Base-by-base conservation (phyloP, 1,139 yeast species). In the Blastobotrys serpentis region DNA sequence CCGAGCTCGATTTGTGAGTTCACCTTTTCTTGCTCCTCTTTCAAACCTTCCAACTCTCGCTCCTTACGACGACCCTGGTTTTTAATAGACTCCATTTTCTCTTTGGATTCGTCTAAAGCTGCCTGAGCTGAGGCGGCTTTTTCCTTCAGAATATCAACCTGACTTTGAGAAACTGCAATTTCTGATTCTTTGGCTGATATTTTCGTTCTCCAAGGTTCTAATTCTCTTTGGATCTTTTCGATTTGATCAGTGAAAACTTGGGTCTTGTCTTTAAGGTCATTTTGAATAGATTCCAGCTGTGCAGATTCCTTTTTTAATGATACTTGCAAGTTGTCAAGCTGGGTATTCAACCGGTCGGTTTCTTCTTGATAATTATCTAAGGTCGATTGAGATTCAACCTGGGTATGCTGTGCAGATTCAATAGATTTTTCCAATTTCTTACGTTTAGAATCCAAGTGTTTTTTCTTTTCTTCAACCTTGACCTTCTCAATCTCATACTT, bases 201-300 rank as follows among this genome's bases (percentile, higher is more conserved):
- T 56, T 81, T 77, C 30, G 77, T 82, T 52, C 80, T 81, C 94
- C 95, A 89, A 0, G 98, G 98, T 54, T 86, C 92, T 6, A 89
- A 68, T 53, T 82, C 73, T 7, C 74, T 74, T 60, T 87, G 94
- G 36, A 82, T 69, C 4, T 62, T 58, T 56, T 82, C 87, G 47
- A 88, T 82, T 59, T 84, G 75, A 16, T 74, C 75, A 0, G 88
- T 78, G 51, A 81, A 77, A 2, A 69, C 78, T 11, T 82, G 76
- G 0, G 95, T 92, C 61, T 88, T 87, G 47, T 81, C 84, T 13
- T 88, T 81, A 48, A 92, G 73, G 25, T 79, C 79, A 8, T 74
- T 60, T 60, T 92, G 81, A 16, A 90, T 82, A 33, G 75, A 75
- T 50, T 80, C 84, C 19, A 92, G 69, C 32, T 70, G 72, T 0